phyloP scores from a whole-genome alignment of 768 basidiomycete species.

The Trametes cinnabarina region DNA sequence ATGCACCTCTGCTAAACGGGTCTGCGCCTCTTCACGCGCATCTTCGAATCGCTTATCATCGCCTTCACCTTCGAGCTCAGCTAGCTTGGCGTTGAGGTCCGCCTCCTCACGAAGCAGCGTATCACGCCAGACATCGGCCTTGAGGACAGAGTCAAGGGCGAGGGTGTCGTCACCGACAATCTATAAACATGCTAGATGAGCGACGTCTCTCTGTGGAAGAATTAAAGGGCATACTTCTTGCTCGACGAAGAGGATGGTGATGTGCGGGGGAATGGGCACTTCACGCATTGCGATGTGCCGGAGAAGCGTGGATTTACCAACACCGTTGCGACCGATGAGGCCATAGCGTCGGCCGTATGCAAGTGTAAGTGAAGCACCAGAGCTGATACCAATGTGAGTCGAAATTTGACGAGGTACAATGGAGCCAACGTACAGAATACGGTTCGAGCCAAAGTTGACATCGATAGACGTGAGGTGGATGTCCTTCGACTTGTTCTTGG shows the following conservation, averaged over 20 bases:
- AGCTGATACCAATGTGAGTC: conserved; percentile 46
- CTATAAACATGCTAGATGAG: conserved; percentile 43
- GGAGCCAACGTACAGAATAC: conserved; percentile 83
- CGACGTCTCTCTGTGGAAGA: neutral
- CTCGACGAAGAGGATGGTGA: conserved; percentile 97
- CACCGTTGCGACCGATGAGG: conserved; percentile 73
- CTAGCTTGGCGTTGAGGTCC: conserved; percentile 67
- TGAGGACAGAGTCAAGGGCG: conserved; percentile 93
- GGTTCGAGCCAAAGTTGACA: conserved; percentile 92
- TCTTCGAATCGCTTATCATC: conserved; percentile 83
- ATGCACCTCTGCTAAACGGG: conserved; percentile 86
- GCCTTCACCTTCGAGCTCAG: conserved; percentile 67
- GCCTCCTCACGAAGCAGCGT: conserved; percentile 85
- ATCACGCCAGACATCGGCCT: conserved; percentile 99
- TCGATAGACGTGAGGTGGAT: conserved; percentile 94
- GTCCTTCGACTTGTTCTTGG: conserved; percentile 97
- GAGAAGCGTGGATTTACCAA: conserved; percentile 95
- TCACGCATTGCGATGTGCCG: conserved; percentile 95
- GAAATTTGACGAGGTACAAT: too few relatives aligned
- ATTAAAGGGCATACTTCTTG: conserved; percentile 67
- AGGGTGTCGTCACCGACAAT: conserved; percentile 91
- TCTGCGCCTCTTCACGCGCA: conserved; percentile 79
- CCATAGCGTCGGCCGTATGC: conserved; percentile 90
- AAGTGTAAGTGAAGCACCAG: conserved; percentile 82
- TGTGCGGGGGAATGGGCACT: conserved; percentile 89